These are phyloP conservation scores for Balamuthia mandrillaris DNA, from an alignment of 208 protist genomes.

Conservation along the genomic window DNA sequence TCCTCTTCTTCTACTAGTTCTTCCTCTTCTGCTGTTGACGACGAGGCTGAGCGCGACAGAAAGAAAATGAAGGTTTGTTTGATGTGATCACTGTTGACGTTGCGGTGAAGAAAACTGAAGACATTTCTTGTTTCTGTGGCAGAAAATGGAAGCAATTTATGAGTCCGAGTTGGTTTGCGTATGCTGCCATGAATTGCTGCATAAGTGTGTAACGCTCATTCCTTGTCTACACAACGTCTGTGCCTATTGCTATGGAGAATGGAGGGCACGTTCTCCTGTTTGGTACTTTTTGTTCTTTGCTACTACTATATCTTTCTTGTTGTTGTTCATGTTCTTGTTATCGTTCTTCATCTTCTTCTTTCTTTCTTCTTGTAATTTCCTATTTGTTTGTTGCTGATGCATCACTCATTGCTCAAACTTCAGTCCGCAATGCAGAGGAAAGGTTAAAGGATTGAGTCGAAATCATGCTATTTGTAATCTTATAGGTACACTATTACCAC, in stretches of 20 bases:
- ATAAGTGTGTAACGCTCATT: constrained; percentile 53
- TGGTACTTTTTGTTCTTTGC: constrained; percentile 17
- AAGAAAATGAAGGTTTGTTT: too few species aligned
- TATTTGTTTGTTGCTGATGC: background rate
- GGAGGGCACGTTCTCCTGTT: constrained; percentile 20
- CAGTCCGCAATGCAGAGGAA: background rate
- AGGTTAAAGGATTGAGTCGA: background rate
- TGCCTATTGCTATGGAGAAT: constrained; percentile 49
- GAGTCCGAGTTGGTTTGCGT: background rate
- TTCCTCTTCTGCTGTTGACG: too few species aligned
- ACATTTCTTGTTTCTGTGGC: too few species aligned
- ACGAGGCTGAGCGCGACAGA: too few species aligned
- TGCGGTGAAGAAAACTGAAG: too few species aligned
- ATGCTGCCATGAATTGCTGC: constrained; percentile 29
- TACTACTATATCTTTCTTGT: background rate
- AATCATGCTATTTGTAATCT: constrained; percentile 52
- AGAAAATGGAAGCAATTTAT: too few species aligned
- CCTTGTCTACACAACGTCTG: constrained; percentile 59
- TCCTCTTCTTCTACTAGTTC: too few species aligned
- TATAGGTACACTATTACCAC: background rate
- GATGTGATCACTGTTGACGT: too few species aligned
- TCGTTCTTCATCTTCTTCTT: background rate
- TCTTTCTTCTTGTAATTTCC: background rate
- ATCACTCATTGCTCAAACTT: background rate
- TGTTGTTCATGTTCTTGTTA: background rate